Evolutionary conservation across 1,284 basidiomycete genomes (phyloP).

Genomic region (Cerrena zonata): DNA sequence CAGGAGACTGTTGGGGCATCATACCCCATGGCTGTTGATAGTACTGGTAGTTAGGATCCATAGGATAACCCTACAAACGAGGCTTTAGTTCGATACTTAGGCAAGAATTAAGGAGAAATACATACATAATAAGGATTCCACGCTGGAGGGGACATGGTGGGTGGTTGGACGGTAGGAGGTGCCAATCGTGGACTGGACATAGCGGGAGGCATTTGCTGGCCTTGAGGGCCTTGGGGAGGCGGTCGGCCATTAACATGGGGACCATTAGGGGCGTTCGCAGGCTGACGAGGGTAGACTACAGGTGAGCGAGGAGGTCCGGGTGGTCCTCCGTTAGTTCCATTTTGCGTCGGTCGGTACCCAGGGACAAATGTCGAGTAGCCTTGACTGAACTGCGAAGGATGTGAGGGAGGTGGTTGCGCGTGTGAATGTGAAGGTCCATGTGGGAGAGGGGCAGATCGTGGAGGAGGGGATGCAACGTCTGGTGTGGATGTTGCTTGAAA

Average conservation of each 20-base stretch:
- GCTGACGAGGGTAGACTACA: conserved; percentile 47
- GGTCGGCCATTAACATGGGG: conserved; percentile 51
- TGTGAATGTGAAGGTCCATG: conserved; percentile 20
- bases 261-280: conserved; percentile 44
- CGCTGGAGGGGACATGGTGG: conserved; percentile 27
- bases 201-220: conserved; percentile 31
- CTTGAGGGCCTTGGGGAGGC: conserved; percentile 47
- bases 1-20: conserved; percentile 28
- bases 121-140: conserved; percentile 36
- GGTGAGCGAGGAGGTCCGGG: conserved; percentile 56
- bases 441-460: conserved; percentile 41
- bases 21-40: conserved; percentile 28
- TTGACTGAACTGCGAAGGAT: conserved; percentile 35
- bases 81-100: not conserved
- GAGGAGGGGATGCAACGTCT: conserved; percentile 36
- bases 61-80: conserved; percentile 13
- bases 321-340: conserved; percentile 33
- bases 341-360: conserved; percentile 26
- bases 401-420: conserved; percentile 14
- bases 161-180: conserved; percentile 46
- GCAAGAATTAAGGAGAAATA: conserved; percentile 10
- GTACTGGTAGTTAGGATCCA: conserved; percentile 31
- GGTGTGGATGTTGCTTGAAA: conserved; percentile 44
- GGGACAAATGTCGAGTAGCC: conserved; percentile 39
- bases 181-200: conserved; percentile 63